Evolutionary conservation across 306 rosid genomes (phyloP).

Genomic region (Casuarina cunninghamiana): DNA sequence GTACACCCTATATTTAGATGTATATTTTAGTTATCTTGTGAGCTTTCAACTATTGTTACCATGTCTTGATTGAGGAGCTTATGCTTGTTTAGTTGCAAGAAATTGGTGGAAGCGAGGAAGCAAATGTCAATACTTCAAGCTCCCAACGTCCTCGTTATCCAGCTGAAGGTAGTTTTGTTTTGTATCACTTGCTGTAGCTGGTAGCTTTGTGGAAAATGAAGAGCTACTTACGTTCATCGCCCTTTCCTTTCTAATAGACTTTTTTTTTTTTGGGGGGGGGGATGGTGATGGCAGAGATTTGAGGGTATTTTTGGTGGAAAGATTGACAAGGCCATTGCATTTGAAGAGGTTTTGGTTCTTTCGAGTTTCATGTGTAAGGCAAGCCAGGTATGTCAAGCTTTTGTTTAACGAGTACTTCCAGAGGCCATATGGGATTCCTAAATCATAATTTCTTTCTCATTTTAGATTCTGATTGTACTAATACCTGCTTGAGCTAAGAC

Average conservation of each 20-base stretch:
- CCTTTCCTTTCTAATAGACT: slow-evolving; percentile 23
- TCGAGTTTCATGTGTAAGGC: slow-evolving; percentile 92
- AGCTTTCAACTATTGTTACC: background rate
- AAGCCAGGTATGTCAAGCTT: slow-evolving; percentile 65
- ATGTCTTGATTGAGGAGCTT: slow-evolving; percentile 29
- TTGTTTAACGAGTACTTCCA: background rate
- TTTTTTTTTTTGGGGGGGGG: slow-evolving; percentile 32
- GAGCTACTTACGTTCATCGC: no score
- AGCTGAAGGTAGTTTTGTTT: slow-evolving; percentile 71
- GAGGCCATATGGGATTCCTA: background rate
- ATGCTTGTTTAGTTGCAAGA: slow-evolving; percentile 69
- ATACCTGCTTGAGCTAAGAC: background rate
- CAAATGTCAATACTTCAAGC: slow-evolving; percentile 95
- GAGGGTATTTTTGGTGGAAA: slow-evolving; percentile 90
- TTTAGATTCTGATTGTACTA: background rate
- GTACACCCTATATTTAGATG: background rate
- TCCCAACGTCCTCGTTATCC: slow-evolving; percentile 88
- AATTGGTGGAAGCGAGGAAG: slow-evolving; percentile 86
- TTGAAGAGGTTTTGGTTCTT: slow-evolving; percentile 87
- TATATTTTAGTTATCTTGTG: background rate
- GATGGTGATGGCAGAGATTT: slow-evolving; percentile 73
- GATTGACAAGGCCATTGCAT: slow-evolving; percentile 86
- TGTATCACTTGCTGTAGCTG: slow-evolving; percentile 7
- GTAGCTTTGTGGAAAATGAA: background rate
- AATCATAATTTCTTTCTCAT: background rate